Evolutionary conservation across 331 rosid species (phyloP).

Genomic region (Malus hybrid): DNA sequence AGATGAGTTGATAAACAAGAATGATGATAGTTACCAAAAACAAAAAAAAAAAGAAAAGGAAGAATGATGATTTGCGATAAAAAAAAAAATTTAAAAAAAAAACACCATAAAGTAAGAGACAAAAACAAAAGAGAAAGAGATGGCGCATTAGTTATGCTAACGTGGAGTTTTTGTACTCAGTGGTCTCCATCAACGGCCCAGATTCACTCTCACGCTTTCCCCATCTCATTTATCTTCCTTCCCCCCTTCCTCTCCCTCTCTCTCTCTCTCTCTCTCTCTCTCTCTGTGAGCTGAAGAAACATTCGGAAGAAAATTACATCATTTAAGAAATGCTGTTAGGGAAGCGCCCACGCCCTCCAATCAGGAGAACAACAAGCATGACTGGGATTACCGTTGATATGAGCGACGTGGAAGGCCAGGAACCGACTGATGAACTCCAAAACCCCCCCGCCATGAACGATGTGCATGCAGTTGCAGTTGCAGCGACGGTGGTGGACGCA

Average conservation of each 20-base stretch:
- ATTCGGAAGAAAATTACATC: too few relatives aligned
- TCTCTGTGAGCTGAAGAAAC: not conserved
- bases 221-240: constrained; percentile 35
- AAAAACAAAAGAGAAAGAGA: not conserved
- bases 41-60: too few relatives aligned
- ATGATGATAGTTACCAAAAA: too few relatives aligned
- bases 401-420: not conserved
- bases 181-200: constrained; percentile 44
- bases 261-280: not conserved
- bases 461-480: not conserved
- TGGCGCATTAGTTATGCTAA: constrained; percentile 15
- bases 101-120: not conserved
- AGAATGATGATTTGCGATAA: too few relatives aligned
- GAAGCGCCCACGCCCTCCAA: not conserved
- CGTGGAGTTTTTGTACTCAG: constrained; percentile 29
- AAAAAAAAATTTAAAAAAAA: not conserved
- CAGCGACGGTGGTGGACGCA: not conserved
- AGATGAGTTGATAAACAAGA: too few relatives aligned
- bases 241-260: constrained; percentile 1
- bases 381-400: not conserved
- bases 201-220: constrained; percentile 29
- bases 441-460: not conserved
- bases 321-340: not conserved
- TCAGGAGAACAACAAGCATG: not conserved
- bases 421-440: not conserved